These are phyloP conservation scores for Alternaria arborescens DNA, from an alignment of 2,329 filamentous ascomycete genomes.

Conservation along the genomic window DNA sequence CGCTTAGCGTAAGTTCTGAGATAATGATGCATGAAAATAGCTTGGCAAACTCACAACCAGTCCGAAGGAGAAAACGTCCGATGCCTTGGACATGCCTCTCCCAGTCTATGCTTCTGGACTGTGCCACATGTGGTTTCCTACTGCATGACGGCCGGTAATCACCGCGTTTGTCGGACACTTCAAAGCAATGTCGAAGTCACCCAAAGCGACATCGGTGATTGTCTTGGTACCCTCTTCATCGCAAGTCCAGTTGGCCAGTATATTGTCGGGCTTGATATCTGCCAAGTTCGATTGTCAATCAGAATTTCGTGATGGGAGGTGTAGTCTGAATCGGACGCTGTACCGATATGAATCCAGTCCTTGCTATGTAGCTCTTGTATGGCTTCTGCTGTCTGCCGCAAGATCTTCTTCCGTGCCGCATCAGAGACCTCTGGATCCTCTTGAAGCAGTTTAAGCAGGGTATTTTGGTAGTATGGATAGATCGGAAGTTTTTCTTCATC, in stretches of 20 bases:
- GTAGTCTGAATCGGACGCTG: conserved; percentile 18
- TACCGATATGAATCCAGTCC: conserved; percentile 51
- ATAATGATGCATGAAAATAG: conserved; percentile 8
- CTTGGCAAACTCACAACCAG: conserved; percentile 46
- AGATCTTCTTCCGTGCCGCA: conserved; percentile 44
- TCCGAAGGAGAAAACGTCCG: conserved; percentile 52
- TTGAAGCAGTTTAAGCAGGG: conserved; percentile 47
- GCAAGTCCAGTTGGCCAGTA: conserved; percentile 49
- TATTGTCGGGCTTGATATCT: conserved; percentile 55
- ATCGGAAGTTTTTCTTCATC: conserved; percentile 45
- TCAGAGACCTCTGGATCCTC: conserved; percentile 42
- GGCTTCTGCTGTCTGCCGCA: conserved; percentile 46
- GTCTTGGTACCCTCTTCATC: conserved; percentile 44
- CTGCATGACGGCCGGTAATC: conserved; percentile 36
- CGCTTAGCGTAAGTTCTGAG: conserved; percentile 28
- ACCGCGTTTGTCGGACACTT: conserved; percentile 40
- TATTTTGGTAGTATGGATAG: conserved; percentile 48
- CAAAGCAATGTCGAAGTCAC: conserved; percentile 51
- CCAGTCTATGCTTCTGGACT: conserved; percentile 53
- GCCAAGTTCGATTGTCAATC: conserved; percentile 29
- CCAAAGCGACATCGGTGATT: conserved; percentile 47
- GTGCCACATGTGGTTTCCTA: conserved; percentile 54
- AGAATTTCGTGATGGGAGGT: conserved; percentile 19
- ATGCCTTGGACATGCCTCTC: conserved; percentile 46
- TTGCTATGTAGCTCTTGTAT: conserved; percentile 50